Percentiles rank a stretch among this genome's conserved stretches.
Evolutionary conservation across 768 basidiomycete species (phyloP).

Genomic region (Leccinum longicurvipes): DNA sequence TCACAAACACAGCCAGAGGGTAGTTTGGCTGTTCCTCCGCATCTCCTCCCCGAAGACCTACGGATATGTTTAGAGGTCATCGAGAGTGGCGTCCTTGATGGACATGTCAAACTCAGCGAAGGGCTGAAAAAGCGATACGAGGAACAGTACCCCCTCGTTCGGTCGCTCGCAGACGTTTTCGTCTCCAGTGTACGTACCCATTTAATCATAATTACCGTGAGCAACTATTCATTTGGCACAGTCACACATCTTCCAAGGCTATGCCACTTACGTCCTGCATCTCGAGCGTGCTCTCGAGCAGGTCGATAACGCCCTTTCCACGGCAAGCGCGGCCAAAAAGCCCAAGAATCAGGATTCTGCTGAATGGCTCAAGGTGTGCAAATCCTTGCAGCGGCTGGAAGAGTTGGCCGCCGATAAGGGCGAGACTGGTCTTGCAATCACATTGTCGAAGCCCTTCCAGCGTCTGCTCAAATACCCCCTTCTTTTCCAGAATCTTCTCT

Average conservation of each 20-base stretch:
- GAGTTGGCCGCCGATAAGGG: slow-evolving; percentile 78
- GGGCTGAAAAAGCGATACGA: slow-evolving; percentile 89
- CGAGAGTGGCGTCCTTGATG: slow-evolving; percentile 81
- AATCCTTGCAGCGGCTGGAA: slow-evolving; percentile 73
- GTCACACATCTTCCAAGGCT: slow-evolving; percentile 93
- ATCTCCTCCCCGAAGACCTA: slow-evolving; percentile 84
- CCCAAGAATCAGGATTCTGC: slow-evolving; percentile 79
- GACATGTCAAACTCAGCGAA: slow-evolving; percentile 82
- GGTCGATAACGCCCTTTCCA: slow-evolving; percentile 74
- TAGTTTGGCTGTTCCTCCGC: slow-evolving; percentile 58
- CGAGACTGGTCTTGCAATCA: slow-evolving; percentile 93
- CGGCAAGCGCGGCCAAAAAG: slow-evolving; percentile 61
- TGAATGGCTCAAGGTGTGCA: slow-evolving; percentile 77
- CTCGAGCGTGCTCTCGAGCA: slow-evolving; percentile 87
- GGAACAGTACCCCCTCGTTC: slow-evolving; percentile 91
- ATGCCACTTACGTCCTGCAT: slow-evolving; percentile 92
- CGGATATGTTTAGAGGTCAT: slow-evolving; percentile 83
- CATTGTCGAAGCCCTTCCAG: slow-evolving; percentile 95
- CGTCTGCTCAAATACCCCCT: slow-evolving; percentile 95
- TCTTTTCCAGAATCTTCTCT: slow-evolving; percentile 95
- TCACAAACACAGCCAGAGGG: slow-evolving; percentile 51
- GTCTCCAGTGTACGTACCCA: slow-evolving; percentile 75
- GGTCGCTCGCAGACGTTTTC: slow-evolving; percentile 94
- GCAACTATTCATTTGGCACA: slow-evolving; percentile 34
- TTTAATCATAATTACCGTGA: slow-evolving; percentile 1